These are phyloP conservation scores for Dacryopinax primogenitus DNA, from an alignment of 768 basidiomycete species.

Conservation along the genomic window DNA sequence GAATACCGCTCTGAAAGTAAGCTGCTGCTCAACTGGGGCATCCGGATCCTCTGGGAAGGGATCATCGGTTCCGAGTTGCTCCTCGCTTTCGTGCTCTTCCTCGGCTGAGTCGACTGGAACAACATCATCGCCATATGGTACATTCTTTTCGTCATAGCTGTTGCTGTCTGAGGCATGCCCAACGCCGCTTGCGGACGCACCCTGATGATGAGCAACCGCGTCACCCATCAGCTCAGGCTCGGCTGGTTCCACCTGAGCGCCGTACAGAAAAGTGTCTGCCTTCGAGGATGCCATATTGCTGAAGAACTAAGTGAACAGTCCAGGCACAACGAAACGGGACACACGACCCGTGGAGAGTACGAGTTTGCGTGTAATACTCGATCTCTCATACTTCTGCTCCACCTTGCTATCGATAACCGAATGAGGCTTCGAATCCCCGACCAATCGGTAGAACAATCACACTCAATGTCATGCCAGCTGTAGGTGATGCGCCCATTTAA, in stretches of 20 bases:
- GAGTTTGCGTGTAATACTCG: not conserved
- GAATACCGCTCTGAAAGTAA: slow-evolving; percentile 32
- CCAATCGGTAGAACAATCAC: not conserved
- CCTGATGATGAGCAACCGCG: not conserved
- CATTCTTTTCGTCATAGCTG: not conserved
- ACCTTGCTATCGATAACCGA: not conserved
- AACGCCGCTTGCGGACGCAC: not conserved
- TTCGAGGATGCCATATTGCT: not conserved
- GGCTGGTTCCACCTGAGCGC: not conserved
- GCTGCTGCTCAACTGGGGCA: slow-evolving; percentile 32
- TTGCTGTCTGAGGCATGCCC: not conserved
- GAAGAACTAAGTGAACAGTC: not conserved
- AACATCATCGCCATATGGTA: not conserved
- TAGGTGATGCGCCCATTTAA: not conserved
- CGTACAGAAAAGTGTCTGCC: not conserved
- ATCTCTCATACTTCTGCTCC: not conserved
- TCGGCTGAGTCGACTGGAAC: not conserved
- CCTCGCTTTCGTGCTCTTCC: not conserved
- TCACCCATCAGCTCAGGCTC: not conserved
- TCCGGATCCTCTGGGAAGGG: slow-evolving; percentile 45
- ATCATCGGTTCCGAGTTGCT: slow-evolving; percentile 16
- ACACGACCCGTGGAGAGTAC: not conserved
- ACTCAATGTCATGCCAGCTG: not conserved
- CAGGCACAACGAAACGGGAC: not conserved
- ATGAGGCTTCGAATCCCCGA: not conserved